Base-by-base conservation (phyloP, 306 rosid species). In the Erythrophleum fordii region DNA sequence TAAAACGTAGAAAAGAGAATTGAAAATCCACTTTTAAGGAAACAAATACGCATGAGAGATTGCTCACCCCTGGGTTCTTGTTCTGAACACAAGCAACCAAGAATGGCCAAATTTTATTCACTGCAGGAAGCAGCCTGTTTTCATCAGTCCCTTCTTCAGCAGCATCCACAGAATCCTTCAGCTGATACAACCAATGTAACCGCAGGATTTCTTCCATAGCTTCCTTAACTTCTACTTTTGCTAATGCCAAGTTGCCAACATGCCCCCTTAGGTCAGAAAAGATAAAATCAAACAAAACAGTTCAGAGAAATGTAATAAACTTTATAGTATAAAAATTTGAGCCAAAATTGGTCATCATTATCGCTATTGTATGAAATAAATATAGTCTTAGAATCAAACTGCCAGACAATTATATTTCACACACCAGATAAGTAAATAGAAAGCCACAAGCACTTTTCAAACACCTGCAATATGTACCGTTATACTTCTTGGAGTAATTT, bases 101-200 rank as follows among this genome's bases (percentile, higher is more conserved):
- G 83, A 89, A 92, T 39, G 97, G 97, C 97, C 97, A 94, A 83
- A 92, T 86, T 81, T 91, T 92, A 81, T 92, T 94, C 92, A 92
- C 85, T 17, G 93, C 94, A 0, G 98, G 96, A 89, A 92, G 98
- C 84, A 92, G 73, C 87, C 97, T n/a, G n/a, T 90, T 94, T 80
- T 94, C 98, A 58, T 89, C 98, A 6, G 88, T 59, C 69, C 85
- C 96, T 72, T 89, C 94, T 58, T 90, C 94, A 22, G 88, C 73
- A 64, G 85, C 88, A 60, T 87, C 88, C 59, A 93, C 51, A 62
- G 87, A 82, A 82, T 94, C 97, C 78, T 83, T 87, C 81, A 94
- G 88, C 45, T n/a, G n/a, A 88, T 81, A 89, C 34, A 89, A 70
- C 20, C 93, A 92, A n/a, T 23, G 60, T 49, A 87, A 87, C 68